Base-by-base conservation (phyloP, 495 filamentous ascomycete genomes). In the Penicillium atrosanguineum region DNA sequence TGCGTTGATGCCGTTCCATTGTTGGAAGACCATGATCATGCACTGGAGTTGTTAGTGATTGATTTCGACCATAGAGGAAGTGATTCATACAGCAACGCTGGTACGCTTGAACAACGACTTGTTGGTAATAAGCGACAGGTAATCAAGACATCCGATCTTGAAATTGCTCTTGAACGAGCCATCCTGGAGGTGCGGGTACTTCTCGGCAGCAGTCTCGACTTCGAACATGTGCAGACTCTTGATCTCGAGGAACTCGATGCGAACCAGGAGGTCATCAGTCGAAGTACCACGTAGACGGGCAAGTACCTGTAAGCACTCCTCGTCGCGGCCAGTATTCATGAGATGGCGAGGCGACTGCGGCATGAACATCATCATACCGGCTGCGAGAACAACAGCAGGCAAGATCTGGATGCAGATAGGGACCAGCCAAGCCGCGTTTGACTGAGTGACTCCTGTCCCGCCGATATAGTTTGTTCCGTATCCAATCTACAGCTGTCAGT, bases 311-410 rank as follows among this genome's bases (percentile, higher is more conserved):
- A 63, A 20, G 37, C 60, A 63, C 26, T 63, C 60, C 19, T 63
- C 56, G 16, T 63, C 60, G 37, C 85, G 86, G 38, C 75, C 70
- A 55, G 85, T 84, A 56, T 89, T 83, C 46, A 88, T 76, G 3
- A 93, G 73, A 80, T 88, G 89, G 62, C 89, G 82, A 0, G 89
- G 89, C 0, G 86, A 90, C 70, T 89, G 89, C 4, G 89, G 89
- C 87, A 94, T 82, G 67, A 90, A 90, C 41, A 88, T 61, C 45
- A 72, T 58, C 61, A 76, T 70, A 6, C 76, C 76, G 21, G 59
- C 48, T 3, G 61, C 67, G n/a, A 81, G 68, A 19, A 73, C 42
- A 7, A 74, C 21, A 6, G 76, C 73, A 0, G 77, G 77, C 1
- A 76, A 53, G 12, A 74, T 60, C 44, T 79, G 78, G 20, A 81